Base-by-base conservation (phyloP, 2,329 filamentous ascomycete species). In the Zymoseptoria brevis region DNA sequence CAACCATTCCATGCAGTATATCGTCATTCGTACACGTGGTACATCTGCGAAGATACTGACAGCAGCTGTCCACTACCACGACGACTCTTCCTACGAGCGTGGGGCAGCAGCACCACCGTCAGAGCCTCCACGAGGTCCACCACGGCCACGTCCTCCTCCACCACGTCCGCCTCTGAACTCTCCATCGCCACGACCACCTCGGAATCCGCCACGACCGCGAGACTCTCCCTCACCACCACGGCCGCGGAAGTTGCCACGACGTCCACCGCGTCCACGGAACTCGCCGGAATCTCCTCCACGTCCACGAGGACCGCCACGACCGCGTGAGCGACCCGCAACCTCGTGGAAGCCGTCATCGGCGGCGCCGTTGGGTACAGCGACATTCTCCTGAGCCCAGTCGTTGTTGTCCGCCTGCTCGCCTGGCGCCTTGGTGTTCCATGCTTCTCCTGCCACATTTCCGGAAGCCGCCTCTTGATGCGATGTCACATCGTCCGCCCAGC, bases 401-500 rank as follows among this genome's bases (percentile, higher is more conserved):
- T 58, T 57, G 50, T 60, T 59, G 52, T 66, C 61, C 41, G 56
- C 56, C 41, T 63, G 83, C 19, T 87, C 83, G 67, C 68, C 69
- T n/a, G 69, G 62, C 50, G 67, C 64, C 62, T 68, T 70, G 24
- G 62, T 60, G 55, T 71, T 66, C 69, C 69, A 71, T n/a, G 58
- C 55, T 57, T 71, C 69, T 21, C 67, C 69, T 45, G 70, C 68
- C 26, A 64, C 57, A 62, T 71, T 73, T 30, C 68, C 69, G 11
- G 58, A 59, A 19, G 66, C 58, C 13, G 63, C 61, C 53, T 65
- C 60, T 54, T 63, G 64, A 55, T 68, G 63, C 16, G 61, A 57
- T 4, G 54, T 52, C 19, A 62, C 35, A 83, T 94, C 89, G 68
- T 96, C 90, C 24, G 89, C 89, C 89, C 89, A 95, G 68, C 86